These are phyloP conservation scores for Ustilago curta DNA, from an alignment of 1,284 basidiomycete species.

Conservation along the genomic window DNA sequence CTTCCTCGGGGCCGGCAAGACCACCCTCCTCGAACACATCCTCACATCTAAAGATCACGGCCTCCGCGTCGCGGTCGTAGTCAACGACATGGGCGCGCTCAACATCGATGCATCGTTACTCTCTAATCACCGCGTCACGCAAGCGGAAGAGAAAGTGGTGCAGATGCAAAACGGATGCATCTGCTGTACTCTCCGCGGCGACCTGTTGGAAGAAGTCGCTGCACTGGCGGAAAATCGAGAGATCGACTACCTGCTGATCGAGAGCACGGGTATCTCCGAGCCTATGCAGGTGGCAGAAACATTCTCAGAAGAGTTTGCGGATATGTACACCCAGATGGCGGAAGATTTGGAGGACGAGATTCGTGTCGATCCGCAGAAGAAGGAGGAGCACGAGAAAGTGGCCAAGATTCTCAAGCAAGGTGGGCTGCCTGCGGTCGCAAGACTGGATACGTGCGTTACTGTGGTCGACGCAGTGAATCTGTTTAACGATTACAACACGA, in stretches of 20 bases:
- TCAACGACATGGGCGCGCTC: slow-evolving; percentile 72
- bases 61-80: slow-evolving; percentile 70
- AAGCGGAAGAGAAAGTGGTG: slow-evolving; percentile 71
- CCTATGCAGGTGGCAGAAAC: slow-evolving; percentile 71
- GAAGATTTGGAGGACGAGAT: slow-evolving; percentile 51
- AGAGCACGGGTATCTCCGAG: slow-evolving; percentile 71
- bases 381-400: slow-evolving; percentile 62
- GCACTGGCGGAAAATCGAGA: slow-evolving; percentile 68
- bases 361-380: slow-evolving; percentile 53
- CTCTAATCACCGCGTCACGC: slow-evolving; percentile 70
- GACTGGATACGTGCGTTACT: slow-evolving; percentile 62
- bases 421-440: slow-evolving; percentile 70
- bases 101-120: slow-evolving; percentile 72
- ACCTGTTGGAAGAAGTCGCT: slow-evolving; percentile 72
- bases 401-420: slow-evolving; percentile 70
- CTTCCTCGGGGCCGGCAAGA: slow-evolving; percentile 72
- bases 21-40: slow-evolving; percentile 71
- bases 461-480: slow-evolving; percentile 66
- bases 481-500: slow-evolving; percentile 71
- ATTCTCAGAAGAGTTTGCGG: slow-evolving; percentile 69
- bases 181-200: slow-evolving; percentile 72
- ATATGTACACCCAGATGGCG: slow-evolving; percentile 66
- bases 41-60: slow-evolving; percentile 71
- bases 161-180: slow-evolving; percentile 73
- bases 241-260: slow-evolving; percentile 72